A percentile compares a stretch with the other conserved stretches of the same genome.
Evolutionary conservation across 164 flowering plant species (phyloP).

Genomic region (Magnolia sinica): DNA sequence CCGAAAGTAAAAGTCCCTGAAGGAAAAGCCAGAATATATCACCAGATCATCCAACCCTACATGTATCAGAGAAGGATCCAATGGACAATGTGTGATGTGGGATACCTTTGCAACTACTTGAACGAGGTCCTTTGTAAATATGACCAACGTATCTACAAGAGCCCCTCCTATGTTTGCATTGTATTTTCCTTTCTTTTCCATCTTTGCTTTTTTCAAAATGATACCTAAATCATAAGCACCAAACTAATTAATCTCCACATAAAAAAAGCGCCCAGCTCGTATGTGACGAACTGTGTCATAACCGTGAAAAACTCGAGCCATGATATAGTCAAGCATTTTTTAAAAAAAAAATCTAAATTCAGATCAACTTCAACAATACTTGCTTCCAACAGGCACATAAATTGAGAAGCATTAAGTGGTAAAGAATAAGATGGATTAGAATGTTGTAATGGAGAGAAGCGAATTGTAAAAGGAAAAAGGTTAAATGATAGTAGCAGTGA

Average conservation of each 20-base stretch:
- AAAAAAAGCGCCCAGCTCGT: neutral
- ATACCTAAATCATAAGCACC: conserved; percentile 35
- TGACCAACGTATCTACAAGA: conserved; percentile 57
- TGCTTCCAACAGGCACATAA: too few species aligned
- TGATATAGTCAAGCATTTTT: neutral
- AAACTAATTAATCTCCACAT: neutral
- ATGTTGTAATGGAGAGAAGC: too few species aligned
- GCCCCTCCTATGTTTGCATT: conserved; percentile 35
- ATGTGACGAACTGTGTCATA: neutral
- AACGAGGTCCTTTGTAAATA: conserved; percentile 62
- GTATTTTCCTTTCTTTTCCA: conserved; percentile 58
- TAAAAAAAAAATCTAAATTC: neutral
- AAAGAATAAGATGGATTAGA: too few species aligned
- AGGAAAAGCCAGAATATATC: conserved; percentile 6
- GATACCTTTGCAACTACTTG: conserved; percentile 75
- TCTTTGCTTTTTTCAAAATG: conserved; percentile 69
- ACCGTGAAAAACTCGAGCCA: neutral
- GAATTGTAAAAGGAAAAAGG: too few species aligned
- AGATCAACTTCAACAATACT: too few species aligned
- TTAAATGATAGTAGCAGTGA: too few species aligned
- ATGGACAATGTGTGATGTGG: too few species aligned
- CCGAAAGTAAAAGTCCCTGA: conserved; percentile 51
- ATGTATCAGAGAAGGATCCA: neutral
- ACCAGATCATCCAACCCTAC: conserved; percentile 4
- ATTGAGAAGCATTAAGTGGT: too few species aligned